Conservation (phyloP, 805 yeast species). For the Starmerella riodocensis region DNA sequence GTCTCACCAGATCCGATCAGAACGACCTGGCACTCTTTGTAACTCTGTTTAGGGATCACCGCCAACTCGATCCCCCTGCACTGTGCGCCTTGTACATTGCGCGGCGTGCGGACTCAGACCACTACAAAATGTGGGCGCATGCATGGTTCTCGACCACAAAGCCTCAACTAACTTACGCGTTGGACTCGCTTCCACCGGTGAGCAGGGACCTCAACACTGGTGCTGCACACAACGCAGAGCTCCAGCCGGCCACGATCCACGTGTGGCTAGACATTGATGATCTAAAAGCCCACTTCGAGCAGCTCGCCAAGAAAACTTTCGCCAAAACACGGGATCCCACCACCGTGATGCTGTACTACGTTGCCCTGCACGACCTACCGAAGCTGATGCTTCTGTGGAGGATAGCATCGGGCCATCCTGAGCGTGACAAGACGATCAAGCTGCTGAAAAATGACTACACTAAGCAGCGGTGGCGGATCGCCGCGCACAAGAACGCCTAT, state of each 20-base stretch:
- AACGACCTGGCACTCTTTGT: neutral
- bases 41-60: no score
- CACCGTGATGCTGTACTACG: slow-evolving; percentile 54
- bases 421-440: slow-evolving; percentile 66
- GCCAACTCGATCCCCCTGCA: no score
- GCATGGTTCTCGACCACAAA: slow-evolving; percentile 74
- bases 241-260: no score
- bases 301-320: slow-evolving; percentile 61
- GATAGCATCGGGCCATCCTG: slow-evolving; percentile 59
- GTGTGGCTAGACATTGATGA: slow-evolving; percentile 45
- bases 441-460: slow-evolving; percentile 66
- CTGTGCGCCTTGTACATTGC: no score
- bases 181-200: neutral
- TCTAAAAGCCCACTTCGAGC: slow-evolving; percentile 45
- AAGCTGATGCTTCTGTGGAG: slow-evolving; percentile 74
- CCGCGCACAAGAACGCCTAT: slow-evolving; percentile 86
- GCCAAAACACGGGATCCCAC: slow-evolving; percentile 56
- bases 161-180: slow-evolving; percentile 44
- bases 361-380: slow-evolving; percentile 67
- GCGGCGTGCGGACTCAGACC: no score
- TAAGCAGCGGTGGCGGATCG: slow-evolving; percentile 66
- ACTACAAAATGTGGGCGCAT: slow-evolving; percentile 67
- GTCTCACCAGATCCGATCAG: neutral
- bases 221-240: no score
- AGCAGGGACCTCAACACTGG: no score